Evolutionary conservation across 495 filamentous ascomycete genomes (phyloP).

Genomic region (Darksidea phi): DNA sequence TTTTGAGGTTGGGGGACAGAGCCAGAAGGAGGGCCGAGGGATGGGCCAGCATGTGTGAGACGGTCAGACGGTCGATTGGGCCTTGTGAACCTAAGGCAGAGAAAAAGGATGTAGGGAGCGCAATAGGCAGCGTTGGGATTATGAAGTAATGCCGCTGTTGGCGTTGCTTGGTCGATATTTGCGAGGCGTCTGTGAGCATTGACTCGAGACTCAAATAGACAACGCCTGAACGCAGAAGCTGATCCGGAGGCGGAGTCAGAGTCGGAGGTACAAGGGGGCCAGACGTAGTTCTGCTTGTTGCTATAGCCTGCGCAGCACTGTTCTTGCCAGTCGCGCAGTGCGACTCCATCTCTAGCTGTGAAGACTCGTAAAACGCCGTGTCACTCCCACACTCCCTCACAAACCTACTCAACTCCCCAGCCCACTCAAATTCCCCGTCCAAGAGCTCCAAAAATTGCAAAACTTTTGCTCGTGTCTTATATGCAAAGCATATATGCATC

Average conservation of each 20-base stretch:
- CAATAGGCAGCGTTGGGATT: conserved; percentile 10
- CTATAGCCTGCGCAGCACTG: too few species aligned
- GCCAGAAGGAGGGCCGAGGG: not conserved
- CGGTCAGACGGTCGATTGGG: conserved; percentile 13
- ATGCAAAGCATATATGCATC: conserved; percentile 16
- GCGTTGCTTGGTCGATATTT: not conserved
- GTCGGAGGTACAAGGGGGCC: too few species aligned
- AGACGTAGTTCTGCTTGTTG: too few species aligned
- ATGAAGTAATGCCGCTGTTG: conserved; percentile 9
- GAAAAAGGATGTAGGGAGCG: conserved; percentile 14
- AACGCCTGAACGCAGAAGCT: too few species aligned
- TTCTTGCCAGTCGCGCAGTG: too few species aligned
- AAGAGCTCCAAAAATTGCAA: conserved; percentile 6
- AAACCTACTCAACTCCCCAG: not conserved
- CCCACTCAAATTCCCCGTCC: not conserved
- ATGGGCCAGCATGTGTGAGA: not conserved
- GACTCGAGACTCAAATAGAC: not conserved
- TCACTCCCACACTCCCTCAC: conserved; percentile 1
- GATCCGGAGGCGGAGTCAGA: too few species aligned
- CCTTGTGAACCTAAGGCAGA: conserved; percentile 31
- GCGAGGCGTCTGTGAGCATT: not conserved
- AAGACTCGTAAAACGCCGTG: not conserved
- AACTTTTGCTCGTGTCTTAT: conserved; percentile 8
- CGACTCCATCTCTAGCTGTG: too few species aligned
- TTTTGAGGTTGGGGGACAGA: not conserved